A percentile compares a stretch with the other conserved stretches of the same genome.
These are phyloP conservation scores for Leishmania lainsoni DNA, from an alignment of 208 protist species.

Conservation along the genomic window DNA sequence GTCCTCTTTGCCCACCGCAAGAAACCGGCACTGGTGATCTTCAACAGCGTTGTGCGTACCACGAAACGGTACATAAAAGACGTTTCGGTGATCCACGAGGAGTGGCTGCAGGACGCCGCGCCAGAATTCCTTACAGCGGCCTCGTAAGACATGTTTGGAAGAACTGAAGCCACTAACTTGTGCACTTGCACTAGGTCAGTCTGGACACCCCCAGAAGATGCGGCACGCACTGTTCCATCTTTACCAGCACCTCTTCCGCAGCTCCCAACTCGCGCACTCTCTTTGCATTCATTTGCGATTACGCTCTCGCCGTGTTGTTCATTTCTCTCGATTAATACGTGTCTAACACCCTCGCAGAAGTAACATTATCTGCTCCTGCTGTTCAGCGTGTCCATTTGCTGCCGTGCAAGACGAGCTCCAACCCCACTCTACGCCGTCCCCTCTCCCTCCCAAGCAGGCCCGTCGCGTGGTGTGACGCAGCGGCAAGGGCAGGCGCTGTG, in stretches of 20 bases:
- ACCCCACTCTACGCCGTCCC: neutral
- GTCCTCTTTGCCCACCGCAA: slow-evolving; percentile 83
- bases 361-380: neutral
- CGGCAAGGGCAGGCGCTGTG: no score
- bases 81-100: slow-evolving; percentile 86
- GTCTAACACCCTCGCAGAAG: neutral
- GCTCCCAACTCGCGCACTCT: no score
- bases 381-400: neutral
- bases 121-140: slow-evolving; percentile 56
- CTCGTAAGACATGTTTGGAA: slow-evolving; percentile 22
- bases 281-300: no score
- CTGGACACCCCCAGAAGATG: neutral
- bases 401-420: neutral
- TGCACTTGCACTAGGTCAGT: neutral
- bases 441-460: no score
- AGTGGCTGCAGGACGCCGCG: slow-evolving; percentile 86
- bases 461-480: neutral
- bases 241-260: neutral
- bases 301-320: neutral
- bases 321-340: neutral
- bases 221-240: neutral
- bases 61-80: slow-evolving; percentile 93
- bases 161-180: neutral
- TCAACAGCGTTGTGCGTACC: slow-evolving; percentile 88
- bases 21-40: slow-evolving; percentile 86